These are phyloP conservation scores for Proliferodiscus dingleyae DNA, from an alignment of 2,329 filamentous ascomycete species.

Conservation along the genomic window DNA sequence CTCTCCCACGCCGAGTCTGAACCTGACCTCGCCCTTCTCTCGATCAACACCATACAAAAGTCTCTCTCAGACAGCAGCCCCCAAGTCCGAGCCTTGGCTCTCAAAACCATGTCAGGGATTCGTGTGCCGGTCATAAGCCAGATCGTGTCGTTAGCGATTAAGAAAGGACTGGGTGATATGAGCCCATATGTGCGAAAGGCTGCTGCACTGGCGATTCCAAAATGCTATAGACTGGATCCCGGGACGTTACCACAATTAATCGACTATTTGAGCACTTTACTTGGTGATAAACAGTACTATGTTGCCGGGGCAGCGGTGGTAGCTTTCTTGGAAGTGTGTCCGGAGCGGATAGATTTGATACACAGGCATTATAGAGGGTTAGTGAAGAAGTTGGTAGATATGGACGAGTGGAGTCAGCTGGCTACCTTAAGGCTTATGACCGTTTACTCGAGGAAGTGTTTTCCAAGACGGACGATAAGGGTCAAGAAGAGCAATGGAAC, in stretches of 20 bases:
- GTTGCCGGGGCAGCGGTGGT: slow-evolving; percentile 91
- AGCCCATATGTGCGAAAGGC: slow-evolving; percentile 89
- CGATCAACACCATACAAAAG: slow-evolving; percentile 98
- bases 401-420: slow-evolving; percentile 98
- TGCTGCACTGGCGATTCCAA: slow-evolving; percentile 88
- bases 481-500: slow-evolving; percentile 48
- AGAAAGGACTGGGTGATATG: slow-evolving; percentile 90
- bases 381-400: slow-evolving; percentile 88
- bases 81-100: slow-evolving; percentile 82
- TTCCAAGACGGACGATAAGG: slow-evolving; percentile 63
- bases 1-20: slow-evolving; percentile 95
- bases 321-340: slow-evolving; percentile 85
- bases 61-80: slow-evolving; percentile 90
- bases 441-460: slow-evolving; percentile 80
- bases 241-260: slow-evolving; percentile 77
- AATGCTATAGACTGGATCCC: slow-evolving; percentile 89
- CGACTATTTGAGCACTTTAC: slow-evolving; percentile 70
- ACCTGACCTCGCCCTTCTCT: slow-evolving; percentile 88
- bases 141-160: slow-evolving; percentile 93
- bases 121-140: slow-evolving; percentile 97
- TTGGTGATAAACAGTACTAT: slow-evolving; percentile 92
- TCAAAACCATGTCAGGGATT: slow-evolving; percentile 96
- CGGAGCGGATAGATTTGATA: slow-evolving; percentile 79
- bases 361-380: slow-evolving; percentile 84
- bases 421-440: slow-evolving; percentile 78